Conservation (phyloP, 176 grass and related monocot species). For the Ananas comosus region DNA sequence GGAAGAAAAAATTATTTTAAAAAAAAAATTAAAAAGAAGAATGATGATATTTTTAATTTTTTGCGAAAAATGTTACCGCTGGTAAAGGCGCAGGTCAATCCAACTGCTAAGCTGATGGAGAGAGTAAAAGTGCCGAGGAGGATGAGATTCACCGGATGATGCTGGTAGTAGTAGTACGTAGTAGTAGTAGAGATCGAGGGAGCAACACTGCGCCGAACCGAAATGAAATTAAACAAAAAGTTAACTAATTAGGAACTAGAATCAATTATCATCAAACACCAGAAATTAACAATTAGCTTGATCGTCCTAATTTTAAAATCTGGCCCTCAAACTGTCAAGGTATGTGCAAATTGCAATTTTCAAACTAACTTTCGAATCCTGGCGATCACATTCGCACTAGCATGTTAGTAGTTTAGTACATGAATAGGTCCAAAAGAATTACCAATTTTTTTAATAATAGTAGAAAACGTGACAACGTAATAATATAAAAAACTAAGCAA, state of each 20-base stretch:
- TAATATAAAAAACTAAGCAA: no score
- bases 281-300: no score
- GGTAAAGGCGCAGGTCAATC: conserved; percentile 68
- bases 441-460: no score
- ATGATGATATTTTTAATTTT: neutral
- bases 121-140: conserved; percentile 66
- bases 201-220: conserved; percentile 34
- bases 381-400: no score
- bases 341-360: no score
- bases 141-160: conserved; percentile 67
- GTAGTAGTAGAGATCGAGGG: no score
- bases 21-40: conserved; percentile 9
- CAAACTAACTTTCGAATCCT: no score
- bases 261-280: neutral
- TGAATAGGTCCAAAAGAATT: no score
- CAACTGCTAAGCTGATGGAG: conserved; percentile 57
- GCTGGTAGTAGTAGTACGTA: conserved; percentile 54
- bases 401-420: no score
- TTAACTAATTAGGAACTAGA: neutral
- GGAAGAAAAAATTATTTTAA: neutral
- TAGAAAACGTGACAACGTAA: no score
- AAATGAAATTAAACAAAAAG: neutral
- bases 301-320: no score
- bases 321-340: neutral
- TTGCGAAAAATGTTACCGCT: conserved; percentile 30